Base-by-base conservation (phyloP, 192 early-diverging fungal genomes). In the Coemansia sp. region DNA sequence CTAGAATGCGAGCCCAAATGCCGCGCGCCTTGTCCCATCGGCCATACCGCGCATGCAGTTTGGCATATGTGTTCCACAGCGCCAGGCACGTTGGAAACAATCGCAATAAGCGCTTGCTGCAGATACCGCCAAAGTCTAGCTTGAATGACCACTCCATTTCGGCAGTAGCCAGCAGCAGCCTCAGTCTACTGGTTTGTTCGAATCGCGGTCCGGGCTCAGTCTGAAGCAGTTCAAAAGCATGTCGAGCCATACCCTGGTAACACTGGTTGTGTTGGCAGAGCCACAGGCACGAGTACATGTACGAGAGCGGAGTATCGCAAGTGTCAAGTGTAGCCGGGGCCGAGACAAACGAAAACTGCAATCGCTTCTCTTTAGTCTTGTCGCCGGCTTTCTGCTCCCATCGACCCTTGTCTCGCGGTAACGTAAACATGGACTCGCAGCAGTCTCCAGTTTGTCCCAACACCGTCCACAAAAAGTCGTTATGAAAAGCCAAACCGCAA, bases 11-110 rank as follows among this genome's bases (percentile, higher is more conserved):
- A 14, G 63, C 25, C 69, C 69, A 72, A 22, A 72, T 53, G 9
- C n/a, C 33, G 1, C 69, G 62, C 1, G 69, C 69, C 19, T 61
- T 43, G 14, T 36, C 39, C 69, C 69, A 72, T 21, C 22, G 7
- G 10, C 62, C 63, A 2, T 21, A 23, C 0, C 63, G 53, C 4
- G 58, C 69, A 41, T 64, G 58, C 54, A 61, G 57, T 37, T 72
- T 72, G 29, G 69, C 69, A n/a, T 61, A 50, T 0, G 53, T 29
- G 41, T 72, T 65, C 63, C 62, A 65, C 30, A 72, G 38, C 3
- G 58, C 47, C 45, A 72, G 23, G 33, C 58, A 51, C 4, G 49
- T 38, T 4, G 62, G 58, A 11, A 43, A 14, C 8, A 13, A 15
- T 2, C 30, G 40, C 32, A 70, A 41, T 11, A 70, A 3, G 9